Percentiles rank a stretch among this genome's conserved stretches.
Conservation (phyloP, 2,329 filamentous ascomycete species). For the Tolypocladium album region DNA sequence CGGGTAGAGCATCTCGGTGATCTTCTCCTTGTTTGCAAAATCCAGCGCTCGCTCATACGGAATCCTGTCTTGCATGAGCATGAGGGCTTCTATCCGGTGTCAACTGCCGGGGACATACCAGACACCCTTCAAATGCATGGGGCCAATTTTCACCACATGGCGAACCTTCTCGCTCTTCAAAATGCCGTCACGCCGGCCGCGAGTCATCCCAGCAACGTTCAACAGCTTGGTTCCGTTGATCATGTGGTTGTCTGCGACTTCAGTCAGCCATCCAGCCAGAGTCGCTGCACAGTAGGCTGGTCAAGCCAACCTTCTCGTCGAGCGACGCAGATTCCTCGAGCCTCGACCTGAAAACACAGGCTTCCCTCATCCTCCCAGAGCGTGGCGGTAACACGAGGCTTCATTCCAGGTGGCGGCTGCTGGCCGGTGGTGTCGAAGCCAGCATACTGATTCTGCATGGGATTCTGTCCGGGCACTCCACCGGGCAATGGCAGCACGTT, state of each 20-base stretch:
- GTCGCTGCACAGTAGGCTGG: neutral
- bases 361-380: conserved; percentile 98
- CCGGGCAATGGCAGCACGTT: conserved; percentile 64
- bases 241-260: conserved; percentile 78
- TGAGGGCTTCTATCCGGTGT: conserved; percentile 6
- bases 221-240: conserved; percentile 96
- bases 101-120: conserved; percentile 54
- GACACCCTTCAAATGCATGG: conserved; percentile 97
- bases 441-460: conserved; percentile 46
- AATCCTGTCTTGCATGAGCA: conserved; percentile 54
- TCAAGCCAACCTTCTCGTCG: conserved; percentile 67
- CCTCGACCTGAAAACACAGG: conserved; percentile 95
- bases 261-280: neutral
- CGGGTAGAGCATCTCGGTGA: conserved; percentile 88
- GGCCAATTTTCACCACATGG: conserved; percentile 96
- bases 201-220: conserved; percentile 96
- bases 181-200: conserved; percentile 89
- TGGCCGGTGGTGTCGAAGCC: conserved; percentile 81
- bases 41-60: conserved; percentile 95
- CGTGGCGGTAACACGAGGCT: conserved; percentile 90
- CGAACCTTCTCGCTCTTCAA: conserved; percentile 95
- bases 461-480: conserved; percentile 31
- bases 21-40: conserved; percentile 99
- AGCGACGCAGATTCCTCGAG: conserved; percentile 89
- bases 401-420: conserved; percentile 84